A percentile compares a stretch with the other conserved stretches of the same genome.
Evolutionary conservation across 768 basidiomycete species (phyloP).

Genomic region (Phanerodontia chrysosporium): DNA sequence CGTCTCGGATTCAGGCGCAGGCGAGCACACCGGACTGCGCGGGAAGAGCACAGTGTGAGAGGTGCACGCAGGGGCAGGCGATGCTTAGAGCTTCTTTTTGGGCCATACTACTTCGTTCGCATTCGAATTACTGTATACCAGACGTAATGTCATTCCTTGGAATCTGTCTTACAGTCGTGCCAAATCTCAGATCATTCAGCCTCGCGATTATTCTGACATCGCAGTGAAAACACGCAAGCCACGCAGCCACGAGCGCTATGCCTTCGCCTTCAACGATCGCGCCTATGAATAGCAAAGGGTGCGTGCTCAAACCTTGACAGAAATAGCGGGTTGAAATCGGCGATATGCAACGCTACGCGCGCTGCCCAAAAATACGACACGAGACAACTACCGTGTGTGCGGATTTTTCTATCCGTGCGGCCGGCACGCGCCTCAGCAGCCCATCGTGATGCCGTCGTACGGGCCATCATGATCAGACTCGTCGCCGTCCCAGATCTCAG

Average conservation of each 20-base stretch:
- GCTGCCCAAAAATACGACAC: background rate
- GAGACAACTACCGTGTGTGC: background rate
- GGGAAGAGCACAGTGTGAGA: background rate
- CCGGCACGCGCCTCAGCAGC: slow-evolving; percentile 11
- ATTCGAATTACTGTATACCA: too few species aligned
- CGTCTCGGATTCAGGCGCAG: background rate
- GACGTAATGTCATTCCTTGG: too few species aligned
- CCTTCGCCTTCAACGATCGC: background rate
- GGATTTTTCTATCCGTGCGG: background rate
- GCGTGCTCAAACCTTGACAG: background rate
- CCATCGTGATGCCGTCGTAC: slow-evolving; percentile 24
- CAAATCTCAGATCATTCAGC: too few species aligned
- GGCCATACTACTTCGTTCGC: too few species aligned
- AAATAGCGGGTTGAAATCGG: background rate
- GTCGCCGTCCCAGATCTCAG: slow-evolving; percentile 44
- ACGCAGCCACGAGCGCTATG: too few species aligned
- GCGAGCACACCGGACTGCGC: background rate
- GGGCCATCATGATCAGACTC: slow-evolving; percentile 40
- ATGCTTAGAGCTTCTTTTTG: too few species aligned
- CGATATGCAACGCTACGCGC: background rate
- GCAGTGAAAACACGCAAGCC: too few species aligned
- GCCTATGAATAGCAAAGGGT: background rate
- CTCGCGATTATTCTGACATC: too few species aligned
- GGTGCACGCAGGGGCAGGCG: too few species aligned
- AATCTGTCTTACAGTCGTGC: too few species aligned